Evolutionary conservation across 345 rosid genomes (phyloP).

Genomic region (Geranium brycei): DNA sequence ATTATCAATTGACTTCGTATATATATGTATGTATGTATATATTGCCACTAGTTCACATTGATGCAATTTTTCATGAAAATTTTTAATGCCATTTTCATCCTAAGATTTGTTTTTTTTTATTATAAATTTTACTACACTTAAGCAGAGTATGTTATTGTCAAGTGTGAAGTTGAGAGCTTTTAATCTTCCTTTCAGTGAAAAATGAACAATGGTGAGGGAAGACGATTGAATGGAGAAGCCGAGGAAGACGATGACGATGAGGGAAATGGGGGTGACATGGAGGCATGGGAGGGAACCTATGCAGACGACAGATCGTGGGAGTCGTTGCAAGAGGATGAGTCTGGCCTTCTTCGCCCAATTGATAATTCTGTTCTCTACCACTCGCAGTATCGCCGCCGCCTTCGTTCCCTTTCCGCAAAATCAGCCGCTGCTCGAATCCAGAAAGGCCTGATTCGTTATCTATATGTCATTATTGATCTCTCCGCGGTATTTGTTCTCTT

Average conservation of each 20-base stretch:
- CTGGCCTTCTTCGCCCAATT: constrained; percentile 62
- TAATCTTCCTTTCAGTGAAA: background rate
- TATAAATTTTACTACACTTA: background rate
- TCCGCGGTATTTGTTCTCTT: constrained; percentile 37
- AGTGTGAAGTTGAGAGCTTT: background rate
- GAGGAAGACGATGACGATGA: constrained; percentile 60
- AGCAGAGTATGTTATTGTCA: background rate
- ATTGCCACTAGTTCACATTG: no score
- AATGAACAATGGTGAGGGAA: constrained; percentile 36
- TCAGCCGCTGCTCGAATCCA: constrained; percentile 58
- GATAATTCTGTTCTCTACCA: constrained; percentile 56
- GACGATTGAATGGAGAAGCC: constrained; percentile 25
- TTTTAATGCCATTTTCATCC: no score
- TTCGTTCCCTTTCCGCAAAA: constrained; percentile 49
- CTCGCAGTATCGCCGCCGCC: constrained; percentile 60
- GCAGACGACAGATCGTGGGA: constrained; percentile 86
- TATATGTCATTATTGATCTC: constrained; percentile 73
- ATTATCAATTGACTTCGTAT: no score
- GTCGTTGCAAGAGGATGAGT: constrained; percentile 79
- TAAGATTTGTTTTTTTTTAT: no score
- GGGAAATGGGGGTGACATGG: constrained; percentile 33
- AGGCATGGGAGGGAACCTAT: constrained; percentile 70
- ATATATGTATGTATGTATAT: no score
- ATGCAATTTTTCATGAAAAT: no score
- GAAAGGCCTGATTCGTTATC: constrained; percentile 86